Evolutionary conservation across 2,329 filamentous ascomycete genomes (phyloP), one percentile per base, ranked within the genome.

Genomic region (Lachnellula subtilissima): DNA sequence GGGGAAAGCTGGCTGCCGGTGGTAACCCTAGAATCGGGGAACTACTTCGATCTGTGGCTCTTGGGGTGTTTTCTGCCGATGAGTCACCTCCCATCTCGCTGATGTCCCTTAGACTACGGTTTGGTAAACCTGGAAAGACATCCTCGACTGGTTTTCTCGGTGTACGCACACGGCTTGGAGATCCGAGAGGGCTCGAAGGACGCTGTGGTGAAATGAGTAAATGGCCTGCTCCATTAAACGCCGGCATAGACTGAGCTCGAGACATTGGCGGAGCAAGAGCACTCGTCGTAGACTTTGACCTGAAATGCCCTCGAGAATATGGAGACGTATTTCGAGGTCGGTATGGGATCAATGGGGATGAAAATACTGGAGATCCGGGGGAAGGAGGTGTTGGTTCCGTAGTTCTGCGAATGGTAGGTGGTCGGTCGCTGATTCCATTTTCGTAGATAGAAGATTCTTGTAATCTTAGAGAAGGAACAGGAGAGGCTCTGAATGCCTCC

Each of bases 181-280:
- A 83, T 14, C 75, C 74, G 3, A 75, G 73, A 8, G 82, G 81
- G 63, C 82, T 85, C 45, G 75, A 74, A 3, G 81, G 76, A 32
- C 81, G 80, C 15, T 61, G 54, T 2, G 81, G 78, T 35, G 78
- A 76, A 61, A 77, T 79, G 23, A 84, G 73, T 23, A 85, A 73
- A 63, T 84, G 81, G 46, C 83, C 82, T 9, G 81, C 75, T 39
- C 78, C 81, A 62, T 79, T 84, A 23, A 85, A 77, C 28, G 83
- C 82, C 12, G 84, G 84, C 76, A 87, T 77, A 8, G 83, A 86
- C 66, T 84, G 82, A 28, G 84, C 83, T 61, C 84, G 80, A 14
- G 78, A 79, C 78, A 87, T 85, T 55, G 76, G 67, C n/a, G 74
- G 75, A 25, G 80, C 76, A 36, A 79, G 75, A 58, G 81, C 70